Conservation (phyloP, 2,329 filamentous ascomycete genomes). For the Drechslerella coelobrocha region DNA sequence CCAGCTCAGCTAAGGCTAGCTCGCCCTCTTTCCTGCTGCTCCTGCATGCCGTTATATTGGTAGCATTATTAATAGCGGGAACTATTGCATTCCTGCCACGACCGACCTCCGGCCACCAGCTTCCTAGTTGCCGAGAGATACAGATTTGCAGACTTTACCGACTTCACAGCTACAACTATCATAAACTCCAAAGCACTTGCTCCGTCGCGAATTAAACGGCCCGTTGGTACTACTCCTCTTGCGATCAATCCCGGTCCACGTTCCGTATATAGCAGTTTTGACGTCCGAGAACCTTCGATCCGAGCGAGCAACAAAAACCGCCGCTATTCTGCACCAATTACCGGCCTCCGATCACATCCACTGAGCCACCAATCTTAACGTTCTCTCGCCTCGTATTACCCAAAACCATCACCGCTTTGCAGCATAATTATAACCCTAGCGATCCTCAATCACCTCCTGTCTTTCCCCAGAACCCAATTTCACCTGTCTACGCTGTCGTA, state of each 20-base stretch:
- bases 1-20: neutral
- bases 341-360: conserved; percentile 6
- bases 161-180: neutral
- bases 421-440: neutral
- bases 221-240: neutral
- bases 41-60: neutral
- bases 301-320: neutral
- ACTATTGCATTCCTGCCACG: conserved; percentile 6
- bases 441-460: conserved; percentile 4
- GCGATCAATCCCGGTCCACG: neutral
- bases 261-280: neutral
- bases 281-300: neutral
- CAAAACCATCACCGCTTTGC: neutral
- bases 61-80: neutral
- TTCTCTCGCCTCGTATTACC: conserved; percentile 3
- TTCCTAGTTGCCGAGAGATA: neutral
- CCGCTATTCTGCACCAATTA: neutral
- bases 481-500: too few species aligned
- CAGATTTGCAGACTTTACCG: neutral
- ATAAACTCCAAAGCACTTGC: too few species aligned
- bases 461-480: neutral
- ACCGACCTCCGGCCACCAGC: neutral
- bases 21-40: neutral
- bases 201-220: neutral
- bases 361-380: conserved; percentile 5